Conservation (phyloP, 2,329 filamentous ascomycete genomes). For the Xylariaceae sp. region DNA sequence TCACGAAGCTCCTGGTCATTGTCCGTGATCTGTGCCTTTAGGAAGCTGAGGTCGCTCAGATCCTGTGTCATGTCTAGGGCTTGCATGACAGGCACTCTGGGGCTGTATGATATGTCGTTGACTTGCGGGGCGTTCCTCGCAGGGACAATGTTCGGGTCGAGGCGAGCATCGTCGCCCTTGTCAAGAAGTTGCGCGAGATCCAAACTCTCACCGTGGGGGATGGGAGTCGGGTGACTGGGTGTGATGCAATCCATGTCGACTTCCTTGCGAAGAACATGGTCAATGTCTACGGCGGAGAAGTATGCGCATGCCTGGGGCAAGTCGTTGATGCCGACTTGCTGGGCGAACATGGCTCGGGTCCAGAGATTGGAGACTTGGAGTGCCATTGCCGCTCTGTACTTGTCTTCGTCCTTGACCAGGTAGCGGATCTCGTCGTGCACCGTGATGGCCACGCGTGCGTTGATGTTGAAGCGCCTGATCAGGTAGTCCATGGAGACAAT, state of each 20-base stretch:
- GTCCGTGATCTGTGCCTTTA: slow-evolving; percentile 77
- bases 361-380: slow-evolving; percentile 91
- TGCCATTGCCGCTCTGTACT: slow-evolving; percentile 85
- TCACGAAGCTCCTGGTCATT: slow-evolving; percentile 68
- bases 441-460: slow-evolving; percentile 82
- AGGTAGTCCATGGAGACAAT: slow-evolving; percentile 95
- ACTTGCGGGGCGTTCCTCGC: slow-evolving; percentile 48
- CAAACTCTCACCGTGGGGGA: slow-evolving; percentile 78
- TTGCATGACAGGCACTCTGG: slow-evolving; percentile 76
- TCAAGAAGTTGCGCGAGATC: slow-evolving; percentile 75
- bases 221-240: slow-evolving; percentile 72
- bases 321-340: slow-evolving; percentile 94
- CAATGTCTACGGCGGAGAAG: slow-evolving; percentile 93
- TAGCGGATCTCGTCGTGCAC: slow-evolving; percentile 98
- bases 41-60: slow-evolving; percentile 53
- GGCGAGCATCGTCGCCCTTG: slow-evolving; percentile 61
- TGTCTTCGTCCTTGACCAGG: slow-evolving; percentile 76
- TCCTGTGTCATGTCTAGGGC: slow-evolving; percentile 47
- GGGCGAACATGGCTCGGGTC: slow-evolving; percentile 95
- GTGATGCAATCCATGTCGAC: slow-evolving; percentile 98
- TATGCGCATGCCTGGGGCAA: slow-evolving; percentile 91
- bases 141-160: slow-evolving; percentile 62
- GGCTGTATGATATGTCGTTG: slow-evolving; percentile 60
- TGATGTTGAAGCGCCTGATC: slow-evolving; percentile 74
- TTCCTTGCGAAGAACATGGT: slow-evolving; percentile 93